These are phyloP conservation scores for Debaryomycetaceae sp. DNA, from an alignment of 1,139 yeast species.

Conservation along the genomic window DNA sequence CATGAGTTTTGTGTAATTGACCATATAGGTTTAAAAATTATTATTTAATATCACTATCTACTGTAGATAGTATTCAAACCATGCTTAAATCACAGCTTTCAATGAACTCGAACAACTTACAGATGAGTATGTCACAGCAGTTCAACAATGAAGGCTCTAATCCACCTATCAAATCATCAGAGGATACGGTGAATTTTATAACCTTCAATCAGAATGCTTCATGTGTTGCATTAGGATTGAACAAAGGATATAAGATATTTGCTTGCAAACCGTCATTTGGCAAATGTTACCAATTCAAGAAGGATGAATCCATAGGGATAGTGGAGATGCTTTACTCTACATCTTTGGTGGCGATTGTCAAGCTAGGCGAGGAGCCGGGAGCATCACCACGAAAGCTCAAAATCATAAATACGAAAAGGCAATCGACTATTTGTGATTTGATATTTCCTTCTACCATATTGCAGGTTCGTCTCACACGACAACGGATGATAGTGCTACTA, in stretches of 20 bases:
- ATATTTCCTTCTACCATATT: slow-evolving; percentile 84
- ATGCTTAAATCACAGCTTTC: neutral
- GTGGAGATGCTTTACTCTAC: slow-evolving; percentile 93
- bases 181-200: slow-evolving; percentile 48
- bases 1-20: slow-evolving; percentile 1
- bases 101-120: neutral
- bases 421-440: slow-evolving; percentile 75
- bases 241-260: slow-evolving; percentile 75
- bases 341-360: slow-evolving; percentile 81
- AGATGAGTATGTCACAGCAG: neutral
- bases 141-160: slow-evolving; percentile 5
- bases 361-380: slow-evolving; percentile 78
- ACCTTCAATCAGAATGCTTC: slow-evolving; percentile 89
- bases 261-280: slow-evolving; percentile 85
- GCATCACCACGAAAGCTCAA: slow-evolving; percentile 79
- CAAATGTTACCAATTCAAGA: slow-evolving; percentile 54
- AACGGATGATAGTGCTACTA: slow-evolving; percentile 70
- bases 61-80: neutral
- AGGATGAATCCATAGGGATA: slow-evolving; percentile 60
- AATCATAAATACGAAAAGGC: slow-evolving; percentile 76
- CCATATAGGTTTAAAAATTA: neutral
- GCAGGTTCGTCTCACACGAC: slow-evolving; percentile 71
- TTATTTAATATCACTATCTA: neutral
- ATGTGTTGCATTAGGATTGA: slow-evolving; percentile 80
- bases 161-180: slow-evolving; percentile 6